These are phyloP conservation scores for Naganishia cerealis DNA, from an alignment of 1,284 basidiomycete species.

Conservation along the genomic window DNA sequence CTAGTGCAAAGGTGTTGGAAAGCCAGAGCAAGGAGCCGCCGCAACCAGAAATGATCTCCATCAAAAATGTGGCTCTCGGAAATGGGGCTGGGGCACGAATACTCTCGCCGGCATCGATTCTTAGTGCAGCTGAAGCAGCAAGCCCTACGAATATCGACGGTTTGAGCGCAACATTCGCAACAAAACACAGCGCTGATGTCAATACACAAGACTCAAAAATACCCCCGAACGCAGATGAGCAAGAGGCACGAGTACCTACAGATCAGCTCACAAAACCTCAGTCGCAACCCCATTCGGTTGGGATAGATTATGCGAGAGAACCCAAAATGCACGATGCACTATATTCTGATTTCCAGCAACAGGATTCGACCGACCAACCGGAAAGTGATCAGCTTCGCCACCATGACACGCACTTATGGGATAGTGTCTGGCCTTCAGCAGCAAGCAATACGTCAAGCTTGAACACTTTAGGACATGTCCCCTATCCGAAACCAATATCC, in stretches of 20 bases:
- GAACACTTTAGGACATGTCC: neutral
- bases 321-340: neutral
- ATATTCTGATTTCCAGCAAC: neutral
- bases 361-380: neutral
- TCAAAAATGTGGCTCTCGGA: neutral
- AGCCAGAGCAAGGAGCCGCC: neutral
- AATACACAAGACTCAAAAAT: neutral
- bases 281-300: neutral
- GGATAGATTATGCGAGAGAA: neutral
- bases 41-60: neutral
- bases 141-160: neutral
- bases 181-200: neutral
- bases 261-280: neutral
- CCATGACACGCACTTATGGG: slow-evolving; percentile 20
- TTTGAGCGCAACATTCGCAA: neutral
- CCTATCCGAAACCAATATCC: slow-evolving; percentile 20
- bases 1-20: neutral
- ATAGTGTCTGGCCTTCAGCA: slow-evolving; percentile 23
- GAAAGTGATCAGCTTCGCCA: neutral
- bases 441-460: neutral
- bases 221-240: neutral
- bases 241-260: neutral
- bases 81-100: neutral
- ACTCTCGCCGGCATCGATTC: neutral
- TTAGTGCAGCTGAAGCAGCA: neutral